These are phyloP conservation scores for Bryopsis sp. DNA, from an alignment of 139 green algal genomes.

Conservation along the genomic window DNA sequence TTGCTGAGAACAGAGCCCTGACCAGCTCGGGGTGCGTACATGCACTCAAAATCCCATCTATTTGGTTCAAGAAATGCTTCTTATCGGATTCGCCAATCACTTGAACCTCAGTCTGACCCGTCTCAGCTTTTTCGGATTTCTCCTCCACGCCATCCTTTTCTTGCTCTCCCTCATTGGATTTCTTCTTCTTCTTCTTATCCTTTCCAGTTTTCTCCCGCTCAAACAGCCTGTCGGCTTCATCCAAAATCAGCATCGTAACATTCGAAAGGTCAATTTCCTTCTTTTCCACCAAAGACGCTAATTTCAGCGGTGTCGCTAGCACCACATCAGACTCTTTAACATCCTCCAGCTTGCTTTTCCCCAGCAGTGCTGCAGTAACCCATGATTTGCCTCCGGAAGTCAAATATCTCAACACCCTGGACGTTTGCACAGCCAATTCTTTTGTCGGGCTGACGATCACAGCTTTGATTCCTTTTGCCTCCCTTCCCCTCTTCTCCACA, in stretches of 20 bases:
- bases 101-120: too few relatives aligned
- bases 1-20: constrained; percentile 59
- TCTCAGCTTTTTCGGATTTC: too few relatives aligned
- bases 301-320: background rate
- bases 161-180: too few relatives aligned
- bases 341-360: background rate
- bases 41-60: constrained; percentile 20
- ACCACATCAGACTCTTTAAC: background rate
- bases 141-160: too few relatives aligned
- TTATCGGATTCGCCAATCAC: too few relatives aligned
- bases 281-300: background rate
- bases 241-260: constrained; percentile 66
- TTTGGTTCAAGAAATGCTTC: constrained; percentile 67
- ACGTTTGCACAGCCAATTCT: background rate
- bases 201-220: constrained; percentile 43
- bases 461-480: background rate
- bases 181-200: background rate
- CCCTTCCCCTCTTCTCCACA: background rate
- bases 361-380: background rate
- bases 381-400: background rate
- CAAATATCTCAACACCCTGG: background rate
- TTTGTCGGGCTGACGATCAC: constrained; percentile 7
- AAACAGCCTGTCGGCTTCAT: constrained; percentile 97
- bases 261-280: background rate
- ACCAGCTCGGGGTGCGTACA: constrained; percentile 1